These are phyloP conservation scores for Penicillium sp. DNA, from an alignment of 2,329 filamentous ascomycete species.

Conservation along the genomic window DNA sequence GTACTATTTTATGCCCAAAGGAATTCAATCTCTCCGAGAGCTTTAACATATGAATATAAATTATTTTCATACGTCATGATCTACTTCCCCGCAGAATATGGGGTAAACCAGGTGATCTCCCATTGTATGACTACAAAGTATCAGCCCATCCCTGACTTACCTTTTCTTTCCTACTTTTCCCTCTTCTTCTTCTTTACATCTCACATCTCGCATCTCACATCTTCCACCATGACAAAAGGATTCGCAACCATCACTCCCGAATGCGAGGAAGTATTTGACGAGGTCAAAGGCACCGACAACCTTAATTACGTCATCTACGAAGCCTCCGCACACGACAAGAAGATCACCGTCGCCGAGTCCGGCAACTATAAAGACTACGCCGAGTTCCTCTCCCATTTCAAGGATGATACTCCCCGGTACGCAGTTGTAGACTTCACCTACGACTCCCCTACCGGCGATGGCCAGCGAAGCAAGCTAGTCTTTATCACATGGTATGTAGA, in stretches of 20 bases:
- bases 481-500: slow-evolving; percentile 24
- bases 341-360: slow-evolving; percentile 17
- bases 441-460: slow-evolving; percentile 16
- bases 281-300: slow-evolving; percentile 21
- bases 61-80: background rate
- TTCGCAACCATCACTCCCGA: slow-evolving; percentile 22
- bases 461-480: slow-evolving; percentile 18
- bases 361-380: slow-evolving; percentile 20
- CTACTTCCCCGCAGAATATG: slow-evolving; percentile 1
- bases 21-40: too few relatives aligned
- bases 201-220: background rate
- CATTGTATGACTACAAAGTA: background rate
- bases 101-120: background rate
- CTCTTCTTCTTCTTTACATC: background rate
- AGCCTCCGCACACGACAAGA: slow-evolving; percentile 22
- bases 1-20: too few relatives aligned
- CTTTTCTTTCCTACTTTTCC: background rate
- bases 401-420: slow-evolving; percentile 17
- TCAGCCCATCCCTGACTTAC: background rate
- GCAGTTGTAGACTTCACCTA: slow-evolving; percentile 20
- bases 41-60: background rate
- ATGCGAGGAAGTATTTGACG: slow-evolving; percentile 20
- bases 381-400: slow-evolving; percentile 18
- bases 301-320: slow-evolving; percentile 22
- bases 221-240: slow-evolving; percentile 18